These are phyloP conservation scores for Lactuca saligna DNA, from an alignment of 129 eudicot species.

Conservation along the genomic window DNA sequence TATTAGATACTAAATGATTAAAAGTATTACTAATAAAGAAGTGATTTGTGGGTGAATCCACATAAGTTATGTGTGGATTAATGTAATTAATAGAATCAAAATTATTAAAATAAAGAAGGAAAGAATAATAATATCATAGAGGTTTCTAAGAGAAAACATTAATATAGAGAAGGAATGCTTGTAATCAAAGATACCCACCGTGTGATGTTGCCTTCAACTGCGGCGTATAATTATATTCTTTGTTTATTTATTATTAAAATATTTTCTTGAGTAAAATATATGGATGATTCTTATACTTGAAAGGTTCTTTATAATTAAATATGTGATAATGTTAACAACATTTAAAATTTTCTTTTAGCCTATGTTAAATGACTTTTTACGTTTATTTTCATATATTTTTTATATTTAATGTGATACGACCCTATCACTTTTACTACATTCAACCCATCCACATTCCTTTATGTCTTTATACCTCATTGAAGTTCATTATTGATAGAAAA, in stretches of 20 bases:
- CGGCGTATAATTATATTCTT: conserved; percentile 32
- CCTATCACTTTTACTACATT: no score
- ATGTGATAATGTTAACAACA: no score
- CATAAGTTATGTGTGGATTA: conserved; percentile 12
- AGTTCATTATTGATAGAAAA: no score
- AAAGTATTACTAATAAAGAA: neutral
- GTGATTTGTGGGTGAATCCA: conserved; percentile 13
- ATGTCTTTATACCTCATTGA: no score
- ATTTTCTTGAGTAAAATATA: neutral
- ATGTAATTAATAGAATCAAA: neutral
- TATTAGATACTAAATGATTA: neutral
- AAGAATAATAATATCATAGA: conserved; percentile 11
- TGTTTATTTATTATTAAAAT: neutral
- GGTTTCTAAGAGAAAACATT: conserved; percentile 35
- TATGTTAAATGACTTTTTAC: no score
- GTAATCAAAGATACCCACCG: conserved; percentile 37
- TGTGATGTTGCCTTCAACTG: conserved; percentile 33
- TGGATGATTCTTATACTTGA: no score
- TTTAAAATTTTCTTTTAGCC: no score
- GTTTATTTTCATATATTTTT: no score
- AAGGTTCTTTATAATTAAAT: no score
- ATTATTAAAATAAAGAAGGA: neutral
- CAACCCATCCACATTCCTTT: no score
- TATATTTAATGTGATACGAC: no score
- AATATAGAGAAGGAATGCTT: conserved; percentile 47